A percentile compares a stretch with the other conserved stretches of the same genome.
Evolutionary conservation across 225 moss, liverwort and hornwort genomes (phyloP).

Genomic region (Ulota crispa): DNA sequence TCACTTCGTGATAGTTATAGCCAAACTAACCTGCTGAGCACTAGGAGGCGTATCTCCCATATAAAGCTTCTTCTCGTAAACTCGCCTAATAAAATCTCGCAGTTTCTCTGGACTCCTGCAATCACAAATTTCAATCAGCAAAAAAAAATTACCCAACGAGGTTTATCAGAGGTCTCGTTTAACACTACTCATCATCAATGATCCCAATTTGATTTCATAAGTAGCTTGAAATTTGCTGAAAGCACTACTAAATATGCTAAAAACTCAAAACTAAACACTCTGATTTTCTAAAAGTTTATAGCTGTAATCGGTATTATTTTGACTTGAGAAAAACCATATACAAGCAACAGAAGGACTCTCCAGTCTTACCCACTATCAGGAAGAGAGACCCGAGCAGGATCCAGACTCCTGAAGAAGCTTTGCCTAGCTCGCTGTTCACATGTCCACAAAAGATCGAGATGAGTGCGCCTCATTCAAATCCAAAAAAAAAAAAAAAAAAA

Average conservation of each 20-base stretch:
- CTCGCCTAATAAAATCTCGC: constrained; percentile 87
- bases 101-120: constrained; percentile 74
- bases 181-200: neutral
- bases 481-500: neutral
- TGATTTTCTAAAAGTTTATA: too few relatives aligned
- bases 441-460: constrained; percentile 5
- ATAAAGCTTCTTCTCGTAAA: constrained; percentile 84
- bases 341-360: neutral
- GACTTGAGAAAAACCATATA: neutral
- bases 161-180: neutral
- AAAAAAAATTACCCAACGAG: neutral
- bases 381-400: constrained; percentile 36
- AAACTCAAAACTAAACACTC: too few relatives aligned
- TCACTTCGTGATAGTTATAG: neutral
- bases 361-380: constrained; percentile 62
- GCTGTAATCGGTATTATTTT: too few relatives aligned
- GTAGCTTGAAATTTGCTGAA: too few relatives aligned
- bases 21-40: constrained; percentile 70
- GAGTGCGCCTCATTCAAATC: neutral
- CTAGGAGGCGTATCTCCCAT: constrained; percentile 70
- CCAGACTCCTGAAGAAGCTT: constrained; percentile 46
- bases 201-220: too few relatives aligned
- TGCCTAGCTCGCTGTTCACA: constrained; percentile 48
- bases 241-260: too few relatives aligned
- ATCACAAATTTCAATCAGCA: constrained; percentile 5